Conservation (phyloP, 2,329 filamentous ascomycete species). For the Apiospora rasikravindrae region DNA sequence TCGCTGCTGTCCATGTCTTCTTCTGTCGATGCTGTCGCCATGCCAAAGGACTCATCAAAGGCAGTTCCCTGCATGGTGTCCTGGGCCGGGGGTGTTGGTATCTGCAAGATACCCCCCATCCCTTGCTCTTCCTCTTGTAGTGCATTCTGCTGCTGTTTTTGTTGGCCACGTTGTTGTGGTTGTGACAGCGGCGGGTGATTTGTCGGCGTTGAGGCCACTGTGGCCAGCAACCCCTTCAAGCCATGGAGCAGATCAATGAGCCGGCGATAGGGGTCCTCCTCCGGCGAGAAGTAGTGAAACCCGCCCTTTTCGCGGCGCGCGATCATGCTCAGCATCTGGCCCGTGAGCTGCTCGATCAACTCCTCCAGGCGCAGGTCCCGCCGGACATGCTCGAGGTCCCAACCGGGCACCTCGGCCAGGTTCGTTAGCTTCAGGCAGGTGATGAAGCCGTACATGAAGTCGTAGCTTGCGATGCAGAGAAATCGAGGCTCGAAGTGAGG, state of each 20-base stretch:
- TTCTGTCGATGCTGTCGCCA: background rate
- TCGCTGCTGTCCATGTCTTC: background rate
- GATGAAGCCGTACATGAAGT: constrained; percentile 54
- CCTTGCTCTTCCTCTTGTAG: background rate
- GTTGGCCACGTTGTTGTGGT: background rate
- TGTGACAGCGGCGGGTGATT: background rate
- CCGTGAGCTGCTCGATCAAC: constrained; percentile 38
- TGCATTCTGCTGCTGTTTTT: background rate
- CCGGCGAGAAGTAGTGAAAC: background rate
- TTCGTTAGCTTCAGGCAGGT: constrained; percentile 53
- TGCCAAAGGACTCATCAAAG: background rate
- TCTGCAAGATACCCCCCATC: background rate
- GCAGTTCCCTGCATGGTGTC: background rate
- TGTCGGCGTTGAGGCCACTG: background rate
- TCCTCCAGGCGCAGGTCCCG: constrained; percentile 42
- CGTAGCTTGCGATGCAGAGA: constrained; percentile 50
- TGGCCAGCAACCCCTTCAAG: background rate
- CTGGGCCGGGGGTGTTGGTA: background rate
- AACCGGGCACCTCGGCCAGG: constrained; percentile 49
- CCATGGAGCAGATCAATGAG: constrained; percentile 10
- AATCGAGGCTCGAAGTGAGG: constrained; percentile 44
- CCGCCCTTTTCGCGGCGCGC: background rate
- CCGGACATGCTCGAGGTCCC: constrained; percentile 47
- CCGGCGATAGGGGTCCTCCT: constrained; percentile 5
- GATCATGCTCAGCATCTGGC: constrained; percentile 32